These are phyloP conservation scores for Colletotrichum karsti DNA, from an alignment of 2,329 filamentous ascomycete species.

Conservation along the genomic window DNA sequence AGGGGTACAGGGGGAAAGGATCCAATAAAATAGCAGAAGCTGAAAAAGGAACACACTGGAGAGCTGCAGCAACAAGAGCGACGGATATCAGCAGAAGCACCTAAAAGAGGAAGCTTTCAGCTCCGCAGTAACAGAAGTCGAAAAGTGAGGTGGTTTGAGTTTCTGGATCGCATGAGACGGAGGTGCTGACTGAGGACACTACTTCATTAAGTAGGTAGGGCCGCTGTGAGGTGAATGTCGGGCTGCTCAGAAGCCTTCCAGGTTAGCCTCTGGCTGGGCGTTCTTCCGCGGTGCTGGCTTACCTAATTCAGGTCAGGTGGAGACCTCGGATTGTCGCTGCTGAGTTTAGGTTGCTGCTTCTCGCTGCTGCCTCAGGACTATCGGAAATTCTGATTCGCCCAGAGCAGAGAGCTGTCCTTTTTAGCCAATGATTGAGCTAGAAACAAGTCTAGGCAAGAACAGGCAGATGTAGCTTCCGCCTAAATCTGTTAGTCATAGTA, in stretches of 20 bases:
- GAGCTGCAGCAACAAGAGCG: neutral
- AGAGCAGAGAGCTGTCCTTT: neutral
- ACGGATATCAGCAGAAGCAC: neutral
- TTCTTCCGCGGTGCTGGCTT: too few species aligned
- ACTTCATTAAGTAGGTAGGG: neutral
- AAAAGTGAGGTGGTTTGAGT: too few species aligned
- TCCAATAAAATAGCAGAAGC: neutral
- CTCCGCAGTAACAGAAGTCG: too few species aligned
- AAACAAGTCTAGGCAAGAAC: neutral
- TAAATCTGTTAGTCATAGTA: neutral
- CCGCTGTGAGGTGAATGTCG: neutral
- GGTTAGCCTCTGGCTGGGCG: too few species aligned
- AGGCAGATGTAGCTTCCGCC: conserved; percentile 6
- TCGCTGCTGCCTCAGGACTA: conserved; percentile 15
- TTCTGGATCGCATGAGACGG: too few species aligned
- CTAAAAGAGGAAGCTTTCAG: too few species aligned
- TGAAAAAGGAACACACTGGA: neutral
- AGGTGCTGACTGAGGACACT: neutral
- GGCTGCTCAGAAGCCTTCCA: too few species aligned
- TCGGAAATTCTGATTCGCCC: neutral
- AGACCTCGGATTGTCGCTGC: too few species aligned
- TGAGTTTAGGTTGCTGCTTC: conserved; percentile 2
- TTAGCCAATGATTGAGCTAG: conserved; percentile 3
- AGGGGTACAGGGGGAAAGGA: neutral
- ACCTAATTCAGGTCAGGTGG: too few species aligned